These are phyloP conservation scores for Tritrichomonas foetus DNA, from an alignment of 208 protist species.

Conservation along the genomic window DNA sequence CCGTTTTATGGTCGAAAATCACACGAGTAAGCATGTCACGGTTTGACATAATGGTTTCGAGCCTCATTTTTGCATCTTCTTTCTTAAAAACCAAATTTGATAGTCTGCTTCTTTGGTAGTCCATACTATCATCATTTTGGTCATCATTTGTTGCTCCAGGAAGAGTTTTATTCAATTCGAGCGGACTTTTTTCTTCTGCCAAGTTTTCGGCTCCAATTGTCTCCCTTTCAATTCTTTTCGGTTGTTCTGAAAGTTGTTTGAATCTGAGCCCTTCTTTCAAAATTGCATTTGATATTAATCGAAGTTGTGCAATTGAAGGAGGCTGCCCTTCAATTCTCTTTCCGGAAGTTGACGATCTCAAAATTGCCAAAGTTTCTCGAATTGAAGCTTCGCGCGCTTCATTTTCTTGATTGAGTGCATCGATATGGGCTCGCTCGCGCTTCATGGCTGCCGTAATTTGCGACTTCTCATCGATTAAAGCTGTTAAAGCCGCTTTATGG, in stretches of 20 bases:
- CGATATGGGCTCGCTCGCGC: neutral
- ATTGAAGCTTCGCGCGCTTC: neutral
- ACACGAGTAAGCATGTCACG: slow-evolving; percentile 32
- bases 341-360: neutral
- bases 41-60: slow-evolving; percentile 4
- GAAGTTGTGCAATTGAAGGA: neutral
- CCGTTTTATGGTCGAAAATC: slow-evolving; percentile 18
- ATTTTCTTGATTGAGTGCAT: neutral
- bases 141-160: neutral
- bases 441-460: neutral
- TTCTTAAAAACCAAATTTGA: neutral
- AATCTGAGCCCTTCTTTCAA: slow-evolving; percentile 3
- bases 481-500: neutral
- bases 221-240: neutral
- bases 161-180: neutral
- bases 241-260: slow-evolving; percentile 27
- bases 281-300: neutral
- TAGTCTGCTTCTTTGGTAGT: neutral
- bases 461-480: neutral
- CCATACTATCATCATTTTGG: neutral
- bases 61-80: neutral
- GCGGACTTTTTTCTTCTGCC: neutral
- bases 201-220: neutral
- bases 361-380: neutral
- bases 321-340: neutral